Evolutionary conservation across 2,329 filamentous ascomycete species (phyloP).

Genomic region (Lecanicillium sp.): DNA sequence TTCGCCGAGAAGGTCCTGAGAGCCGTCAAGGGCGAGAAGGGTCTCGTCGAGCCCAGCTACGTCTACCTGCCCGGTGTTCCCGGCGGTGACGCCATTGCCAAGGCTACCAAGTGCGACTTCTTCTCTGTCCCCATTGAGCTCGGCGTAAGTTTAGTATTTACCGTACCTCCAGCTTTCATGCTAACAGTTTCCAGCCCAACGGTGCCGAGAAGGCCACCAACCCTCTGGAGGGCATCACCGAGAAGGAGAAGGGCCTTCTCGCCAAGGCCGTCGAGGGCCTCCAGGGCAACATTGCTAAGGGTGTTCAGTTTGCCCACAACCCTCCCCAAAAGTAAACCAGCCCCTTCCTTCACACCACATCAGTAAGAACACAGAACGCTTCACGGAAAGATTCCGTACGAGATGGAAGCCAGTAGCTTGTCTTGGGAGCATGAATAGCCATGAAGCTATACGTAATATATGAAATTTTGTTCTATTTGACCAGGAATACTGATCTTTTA

Average conservation of each 20-base stretch:
- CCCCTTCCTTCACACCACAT: constrained; percentile 16
- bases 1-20: constrained; percentile 94
- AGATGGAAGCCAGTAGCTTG: constrained; percentile 22
- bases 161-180: constrained; percentile 17
- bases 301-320: constrained; percentile 82
- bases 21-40: constrained; percentile 82
- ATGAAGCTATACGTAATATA: constrained; percentile 32
- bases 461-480: constrained; percentile 20
- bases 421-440: constrained; percentile 26
- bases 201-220: constrained; percentile 84
- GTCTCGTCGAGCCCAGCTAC: constrained; percentile 89
- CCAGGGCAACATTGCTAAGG: constrained; percentile 91
- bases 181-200: constrained; percentile 52
- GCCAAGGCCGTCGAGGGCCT: constrained; percentile 69
- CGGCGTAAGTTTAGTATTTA: constrained; percentile 60
- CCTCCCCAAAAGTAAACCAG: constrained; percentile 75
- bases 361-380: constrained; percentile 17
- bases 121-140: constrained; percentile 96
- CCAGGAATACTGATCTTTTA: constrained; percentile 30
- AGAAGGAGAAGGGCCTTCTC: constrained; percentile 85
- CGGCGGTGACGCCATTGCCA: constrained; percentile 78
- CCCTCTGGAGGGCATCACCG: constrained; percentile 68
- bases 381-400: constrained; percentile 23
- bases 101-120: constrained; percentile 81
- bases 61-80: constrained; percentile 89